Conservation (phyloP, 306 rosid genomes). For the Prunus davidiana region DNA sequence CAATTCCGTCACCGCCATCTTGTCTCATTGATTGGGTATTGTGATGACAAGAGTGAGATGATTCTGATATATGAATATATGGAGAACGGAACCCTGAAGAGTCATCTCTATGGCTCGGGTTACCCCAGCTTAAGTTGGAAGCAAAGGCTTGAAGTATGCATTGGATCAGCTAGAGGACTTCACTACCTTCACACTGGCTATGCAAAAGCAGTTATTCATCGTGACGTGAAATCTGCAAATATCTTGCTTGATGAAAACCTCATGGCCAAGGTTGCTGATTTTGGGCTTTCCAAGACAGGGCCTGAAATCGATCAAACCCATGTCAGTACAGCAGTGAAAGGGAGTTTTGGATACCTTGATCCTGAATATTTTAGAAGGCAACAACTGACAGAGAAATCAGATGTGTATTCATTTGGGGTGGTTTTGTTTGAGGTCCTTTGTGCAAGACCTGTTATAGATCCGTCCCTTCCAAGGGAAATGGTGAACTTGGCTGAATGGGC, state of each 20-base stretch:
- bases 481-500: constrained; percentile 95
- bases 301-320: constrained; percentile 87
- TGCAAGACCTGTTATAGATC: constrained; percentile 88
- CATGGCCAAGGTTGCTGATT: constrained; percentile 94
- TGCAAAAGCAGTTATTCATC: constrained; percentile 87
- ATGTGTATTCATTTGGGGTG: constrained; percentile 86
- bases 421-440: constrained; percentile 84
- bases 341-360: constrained; percentile 87
- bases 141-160: constrained; percentile 79
- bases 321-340: constrained; percentile 85
- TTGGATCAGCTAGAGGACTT: constrained; percentile 92
- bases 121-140: constrained; percentile 78
- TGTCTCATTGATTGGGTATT: constrained; percentile 83
- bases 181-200: constrained; percentile 94
- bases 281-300: constrained; percentile 78
- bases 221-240: constrained; percentile 87
- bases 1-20: constrained; percentile 94
- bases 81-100: constrained; percentile 87
- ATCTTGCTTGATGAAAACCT: constrained; percentile 85
- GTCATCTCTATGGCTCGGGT: constrained; percentile 78
- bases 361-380: constrained; percentile 89
- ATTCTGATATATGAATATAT: constrained; percentile 83
- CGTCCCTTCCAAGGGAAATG: constrained; percentile 79
- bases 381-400: constrained; percentile 84
- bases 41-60: constrained; percentile 90